These are phyloP conservation scores for Nakazawaea molendinolei DNA, from an alignment of 805 yeast genomes.

Conservation along the genomic window DNA sequence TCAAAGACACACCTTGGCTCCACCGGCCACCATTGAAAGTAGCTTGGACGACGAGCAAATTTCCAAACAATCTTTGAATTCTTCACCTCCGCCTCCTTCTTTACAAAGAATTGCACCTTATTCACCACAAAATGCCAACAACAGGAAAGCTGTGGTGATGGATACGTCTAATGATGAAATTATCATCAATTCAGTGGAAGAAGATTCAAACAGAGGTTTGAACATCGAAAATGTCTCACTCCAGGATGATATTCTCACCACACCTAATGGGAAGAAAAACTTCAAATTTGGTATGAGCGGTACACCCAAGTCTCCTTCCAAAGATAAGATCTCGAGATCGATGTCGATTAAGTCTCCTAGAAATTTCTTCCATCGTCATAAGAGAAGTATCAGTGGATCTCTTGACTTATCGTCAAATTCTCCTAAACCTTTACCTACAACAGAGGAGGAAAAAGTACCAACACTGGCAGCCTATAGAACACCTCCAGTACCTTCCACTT, in stretches of 20 bases:
- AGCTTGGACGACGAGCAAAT: neutral
- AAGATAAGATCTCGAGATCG: conserved; percentile 18
- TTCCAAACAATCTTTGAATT: neutral
- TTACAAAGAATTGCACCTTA: conserved; percentile 2
- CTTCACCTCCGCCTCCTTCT: conserved; percentile 4
- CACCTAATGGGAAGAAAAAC: conserved; percentile 7
- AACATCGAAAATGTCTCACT: conserved; percentile 9
- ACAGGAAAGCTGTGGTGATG: conserved; percentile 18
- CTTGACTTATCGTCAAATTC: conserved; percentile 2
- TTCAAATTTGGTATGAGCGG: conserved; percentile 16
- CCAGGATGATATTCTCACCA: conserved; percentile 15
- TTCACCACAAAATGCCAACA: conserved; percentile 7
- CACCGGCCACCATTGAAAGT: conserved; percentile 1
- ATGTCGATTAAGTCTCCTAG: conserved; percentile 17
- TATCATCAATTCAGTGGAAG: conserved; percentile 9
- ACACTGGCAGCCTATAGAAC: conserved; percentile 30
- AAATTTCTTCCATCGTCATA: conserved; percentile 23
- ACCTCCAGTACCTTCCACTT: conserved; percentile 34
- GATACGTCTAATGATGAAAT: conserved; percentile 9
- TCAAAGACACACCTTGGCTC: conserved; percentile 5
- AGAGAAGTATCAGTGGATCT: conserved; percentile 19
- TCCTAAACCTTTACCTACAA: conserved; percentile 5
- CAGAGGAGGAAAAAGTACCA: conserved; percentile 13
- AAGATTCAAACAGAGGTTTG: conserved; percentile 4
- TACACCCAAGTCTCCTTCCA: conserved; percentile 13